phyloP scores from a whole-genome alignment of 305 asterid genomes.

The Fraxinus albicans region DNA sequence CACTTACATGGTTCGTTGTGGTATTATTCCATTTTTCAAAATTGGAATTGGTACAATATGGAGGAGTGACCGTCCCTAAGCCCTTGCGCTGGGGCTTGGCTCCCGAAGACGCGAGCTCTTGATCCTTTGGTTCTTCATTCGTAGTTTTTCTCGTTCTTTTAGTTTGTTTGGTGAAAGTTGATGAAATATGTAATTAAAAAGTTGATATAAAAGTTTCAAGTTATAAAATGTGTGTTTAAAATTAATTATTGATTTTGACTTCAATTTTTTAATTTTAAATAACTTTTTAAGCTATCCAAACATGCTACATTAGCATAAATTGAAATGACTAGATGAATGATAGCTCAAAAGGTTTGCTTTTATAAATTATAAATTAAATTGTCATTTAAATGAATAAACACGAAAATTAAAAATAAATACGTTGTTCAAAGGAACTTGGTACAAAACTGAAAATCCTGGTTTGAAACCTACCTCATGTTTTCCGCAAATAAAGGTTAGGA shows the following conservation, averaged over 20 bases:
- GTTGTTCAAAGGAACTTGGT: background rate
- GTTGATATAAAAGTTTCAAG: no score
- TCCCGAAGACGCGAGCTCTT: background rate
- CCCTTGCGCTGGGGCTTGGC: background rate
- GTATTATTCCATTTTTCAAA: background rate
- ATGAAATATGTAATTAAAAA: no score
- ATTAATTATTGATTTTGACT: no score
- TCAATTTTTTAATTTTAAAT: no score
- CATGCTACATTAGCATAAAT: no score
- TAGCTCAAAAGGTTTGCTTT: no score
- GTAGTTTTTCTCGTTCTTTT: background rate
- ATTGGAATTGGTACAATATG: no score
- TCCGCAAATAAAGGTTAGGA: background rate
- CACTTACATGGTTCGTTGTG: background rate
- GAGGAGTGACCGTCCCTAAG: background rate
- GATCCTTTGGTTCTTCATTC: background rate
- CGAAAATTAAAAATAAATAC: background rate
- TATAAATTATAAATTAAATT: no score
- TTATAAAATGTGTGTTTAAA: no score
- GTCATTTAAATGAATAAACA: background rate
- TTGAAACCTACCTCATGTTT: background rate
- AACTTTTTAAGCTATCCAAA: no score
- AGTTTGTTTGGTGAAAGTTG: background rate
- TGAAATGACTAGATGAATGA: no score
- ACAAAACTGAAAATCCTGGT: background rate